phyloP scores from a whole-genome alignment of 345 rosid species.

The Pseudoturritis turrita region DNA sequence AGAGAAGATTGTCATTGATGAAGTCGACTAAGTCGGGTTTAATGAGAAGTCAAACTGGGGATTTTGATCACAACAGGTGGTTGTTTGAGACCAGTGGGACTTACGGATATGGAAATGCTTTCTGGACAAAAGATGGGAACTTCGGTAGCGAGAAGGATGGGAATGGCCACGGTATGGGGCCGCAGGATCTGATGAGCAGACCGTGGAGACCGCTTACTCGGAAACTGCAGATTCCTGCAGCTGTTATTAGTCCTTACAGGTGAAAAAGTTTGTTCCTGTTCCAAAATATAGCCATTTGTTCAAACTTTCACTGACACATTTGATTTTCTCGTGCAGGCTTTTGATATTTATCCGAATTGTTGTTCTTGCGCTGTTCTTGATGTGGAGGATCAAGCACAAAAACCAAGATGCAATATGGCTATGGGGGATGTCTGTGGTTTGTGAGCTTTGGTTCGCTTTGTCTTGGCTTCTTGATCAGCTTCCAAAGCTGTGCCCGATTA shows the following conservation, averaged over 20 bases:
- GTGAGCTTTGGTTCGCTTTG: constrained; percentile 95
- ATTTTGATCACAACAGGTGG: constrained; percentile 97
- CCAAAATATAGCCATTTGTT: neutral
- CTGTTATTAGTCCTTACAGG: constrained; percentile 91
- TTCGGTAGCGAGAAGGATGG: constrained; percentile 64
- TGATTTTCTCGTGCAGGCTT: constrained; percentile 50
- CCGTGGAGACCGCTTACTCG: constrained; percentile 99
- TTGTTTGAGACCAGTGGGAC: constrained; percentile 95
- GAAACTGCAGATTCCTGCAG: constrained; percentile 92
- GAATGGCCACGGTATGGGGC: constrained; percentile 54
- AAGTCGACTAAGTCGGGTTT: constrained; percentile 74
- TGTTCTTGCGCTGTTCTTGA: constrained; percentile 70
- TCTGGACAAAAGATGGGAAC: constrained; percentile 91
- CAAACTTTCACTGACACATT: neutral
- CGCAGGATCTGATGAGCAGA: constrained; percentile 76
- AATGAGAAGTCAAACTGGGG: constrained; percentile 96
- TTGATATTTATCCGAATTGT: constrained; percentile 68
- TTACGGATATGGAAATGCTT: constrained; percentile 94
- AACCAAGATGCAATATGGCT: constrained; percentile 84
- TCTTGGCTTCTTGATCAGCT: constrained; percentile 99
- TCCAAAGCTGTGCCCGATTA: constrained; percentile 84
- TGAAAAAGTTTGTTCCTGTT: constrained; percentile 22
- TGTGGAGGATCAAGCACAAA: constrained; percentile 64
- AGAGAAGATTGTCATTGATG: constrained; percentile 90
- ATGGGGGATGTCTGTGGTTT: constrained; percentile 99